Base-by-base conservation (phyloP, 1,139 yeast species). In the Nematodospora anomalae region DNA sequence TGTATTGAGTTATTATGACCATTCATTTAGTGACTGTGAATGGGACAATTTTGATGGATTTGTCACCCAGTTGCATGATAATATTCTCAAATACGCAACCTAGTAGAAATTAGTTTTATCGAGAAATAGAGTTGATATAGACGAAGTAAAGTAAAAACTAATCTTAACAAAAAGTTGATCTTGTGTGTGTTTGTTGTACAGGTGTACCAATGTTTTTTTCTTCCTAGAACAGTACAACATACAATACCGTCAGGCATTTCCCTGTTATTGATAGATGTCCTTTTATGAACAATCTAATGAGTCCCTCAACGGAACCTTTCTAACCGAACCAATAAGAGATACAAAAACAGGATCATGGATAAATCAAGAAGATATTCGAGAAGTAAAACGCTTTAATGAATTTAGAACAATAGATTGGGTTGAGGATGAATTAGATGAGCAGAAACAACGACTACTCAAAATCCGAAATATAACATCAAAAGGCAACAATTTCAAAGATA, bases 361-460 rank as follows among this genome's bases (percentile, higher is more conserved):
- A 27, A 49, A 62, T 41, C 76, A 70, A 44, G 61, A 59, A 7
- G 43, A 47, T 5, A 53, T 70, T 8, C 52, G 54, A 14, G 62
- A 65, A 33, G 73, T 68, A 16, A 65, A 65, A 37, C 53, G 71
- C 32, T 83, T 81, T 51, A 72, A 76, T 37, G 78, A 77, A 32
- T 86, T 83, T 53, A 62, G 66, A 16, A 85, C 94, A 4, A 72
- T 83, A 10, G 97, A 92, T 58, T 88, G 96, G 95, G 78, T 87
- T 10, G 81, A 81, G 36, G 97, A 90, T 52, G 81, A 79, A 20
- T 63, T 78, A 16, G 62, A 65, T 13, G 88, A 80, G 44, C 85
- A 83, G 51, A 51, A 57, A 33, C 55, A 57, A 34, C 46, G 67
- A 28, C 43, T 65, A n/a, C 33, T 52, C 4, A 58, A 61, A 34